Conservation (phyloP, 192 early-diverging fungal species). For the Haplosporangium gracile region DNA sequence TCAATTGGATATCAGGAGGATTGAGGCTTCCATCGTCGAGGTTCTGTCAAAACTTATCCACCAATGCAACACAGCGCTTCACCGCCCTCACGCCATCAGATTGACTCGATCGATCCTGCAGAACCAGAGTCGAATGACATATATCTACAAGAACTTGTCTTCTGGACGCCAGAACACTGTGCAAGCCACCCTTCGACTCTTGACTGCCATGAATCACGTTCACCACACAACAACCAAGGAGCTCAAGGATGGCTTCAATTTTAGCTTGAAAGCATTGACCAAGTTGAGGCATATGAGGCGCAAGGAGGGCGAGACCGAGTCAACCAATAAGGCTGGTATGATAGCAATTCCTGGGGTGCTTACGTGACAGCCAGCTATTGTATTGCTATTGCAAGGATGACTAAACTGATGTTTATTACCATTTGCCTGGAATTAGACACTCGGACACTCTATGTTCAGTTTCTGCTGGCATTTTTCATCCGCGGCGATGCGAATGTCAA, state of each 20-base stretch:
- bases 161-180: slow-evolving; percentile 69
- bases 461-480: slow-evolving; percentile 84
- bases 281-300: slow-evolving; percentile 40
- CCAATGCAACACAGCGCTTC: slow-evolving; percentile 54
- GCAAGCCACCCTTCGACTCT: slow-evolving; percentile 72
- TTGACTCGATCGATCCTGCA: slow-evolving; percentile 66
- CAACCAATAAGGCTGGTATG: slow-evolving; percentile 47
- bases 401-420: neutral
- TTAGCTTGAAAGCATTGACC: slow-evolving; percentile 70
- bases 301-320: slow-evolving; percentile 57
- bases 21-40: slow-evolving; percentile 73
- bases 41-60: slow-evolving; percentile 71
- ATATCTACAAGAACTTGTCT: slow-evolving; percentile 72
- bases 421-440: slow-evolving; percentile 62
- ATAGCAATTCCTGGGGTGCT: neutral
- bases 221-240: slow-evolving; percentile 71
- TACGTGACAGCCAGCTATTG: neutral
- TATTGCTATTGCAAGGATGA: neutral
- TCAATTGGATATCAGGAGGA: slow-evolving; percentile 64
- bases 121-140: slow-evolving; percentile 75
- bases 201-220: slow-evolving; percentile 73
- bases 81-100: slow-evolving; percentile 56
- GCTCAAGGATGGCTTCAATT: slow-evolving; percentile 79
- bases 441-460: slow-evolving; percentile 78
- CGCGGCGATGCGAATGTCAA: slow-evolving; percentile 78